phyloP scores from a whole-genome alignment of 2,329 filamentous ascomycete genomes.

The Cladobotryum protrusum region DNA sequence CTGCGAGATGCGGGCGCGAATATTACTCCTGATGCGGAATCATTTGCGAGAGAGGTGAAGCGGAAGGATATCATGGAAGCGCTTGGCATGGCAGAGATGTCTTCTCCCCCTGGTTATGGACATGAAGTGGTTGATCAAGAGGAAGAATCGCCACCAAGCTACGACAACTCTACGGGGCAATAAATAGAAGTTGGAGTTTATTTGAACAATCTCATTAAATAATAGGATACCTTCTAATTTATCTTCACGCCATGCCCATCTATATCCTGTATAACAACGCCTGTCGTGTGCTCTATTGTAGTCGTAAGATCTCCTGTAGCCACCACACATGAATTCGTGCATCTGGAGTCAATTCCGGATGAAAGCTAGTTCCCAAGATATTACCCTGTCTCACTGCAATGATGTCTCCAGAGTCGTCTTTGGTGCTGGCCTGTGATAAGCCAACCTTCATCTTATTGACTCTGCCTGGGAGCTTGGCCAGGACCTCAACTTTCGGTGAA shows the following conservation, averaged over 20 bases:
- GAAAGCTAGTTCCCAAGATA: conserved; percentile 90
- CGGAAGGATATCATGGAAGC: conserved; percentile 21
- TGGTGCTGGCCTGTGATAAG: conserved; percentile 31
- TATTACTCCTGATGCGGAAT: conserved; percentile 17
- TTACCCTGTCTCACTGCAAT: conserved; percentile 87
- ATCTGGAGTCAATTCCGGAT: conserved; percentile 87
- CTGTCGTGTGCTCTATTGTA: conserved; percentile 9
- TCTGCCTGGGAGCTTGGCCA: conserved; percentile 43
- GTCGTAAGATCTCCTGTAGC: conserved; percentile 57
- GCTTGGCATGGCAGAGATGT: conserved; percentile 16
- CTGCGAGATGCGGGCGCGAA: conserved; percentile 24
- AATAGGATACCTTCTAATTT: neutral
- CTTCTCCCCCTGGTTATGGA: neutral
- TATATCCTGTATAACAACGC: conserved; percentile 1
- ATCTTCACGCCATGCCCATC: conserved; percentile 3
- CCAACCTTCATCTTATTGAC: conserved; percentile 32
- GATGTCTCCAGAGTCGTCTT: conserved; percentile 61
- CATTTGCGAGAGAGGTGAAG: conserved; percentile 19
- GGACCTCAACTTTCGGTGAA: conserved; percentile 38
- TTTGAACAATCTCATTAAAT: neutral
- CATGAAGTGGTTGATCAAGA: neutral
- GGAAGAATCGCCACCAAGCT: neutral
- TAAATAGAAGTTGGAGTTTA: no score
- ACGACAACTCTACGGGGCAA: neutral
- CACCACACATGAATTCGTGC: conserved; percentile 90